phyloP scores from a whole-genome alignment of 176 grass and related monocot genomes.

The Bonia amplexicaulis region DNA sequence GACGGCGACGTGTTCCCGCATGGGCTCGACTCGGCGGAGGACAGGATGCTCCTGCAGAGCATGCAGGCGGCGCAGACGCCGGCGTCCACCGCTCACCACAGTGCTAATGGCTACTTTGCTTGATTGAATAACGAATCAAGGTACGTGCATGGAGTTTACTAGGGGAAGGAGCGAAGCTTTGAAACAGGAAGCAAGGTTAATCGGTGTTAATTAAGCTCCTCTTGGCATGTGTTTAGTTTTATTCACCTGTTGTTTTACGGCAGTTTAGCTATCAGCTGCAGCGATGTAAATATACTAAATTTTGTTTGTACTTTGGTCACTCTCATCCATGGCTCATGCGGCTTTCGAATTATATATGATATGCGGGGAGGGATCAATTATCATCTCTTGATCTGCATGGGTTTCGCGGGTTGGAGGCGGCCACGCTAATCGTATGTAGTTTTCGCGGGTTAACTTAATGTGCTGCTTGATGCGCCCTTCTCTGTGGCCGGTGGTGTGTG shows the following conservation, averaged over 20 bases:
- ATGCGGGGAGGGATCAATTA: background rate
- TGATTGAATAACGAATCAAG: background rate
- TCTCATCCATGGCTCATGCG: background rate
- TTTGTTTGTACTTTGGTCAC: background rate
- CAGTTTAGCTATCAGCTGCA: background rate
- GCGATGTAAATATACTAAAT: conserved; percentile 28
- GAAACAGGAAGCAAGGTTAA: background rate
- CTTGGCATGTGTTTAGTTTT: background rate
- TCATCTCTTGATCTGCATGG: background rate
- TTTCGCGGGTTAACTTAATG: background rate
- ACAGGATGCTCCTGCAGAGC: conserved; percentile 48
- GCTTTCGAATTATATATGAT: background rate
- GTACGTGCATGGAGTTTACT: background rate
- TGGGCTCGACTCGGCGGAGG: conserved; percentile 23
- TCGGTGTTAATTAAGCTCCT: background rate
- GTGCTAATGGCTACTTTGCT: conserved; percentile 45
- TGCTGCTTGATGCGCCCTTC: background rate
- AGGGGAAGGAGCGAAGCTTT: background rate
- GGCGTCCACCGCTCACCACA: conserved; percentile 19
- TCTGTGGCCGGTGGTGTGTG: background rate
- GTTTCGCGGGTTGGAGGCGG: background rate
- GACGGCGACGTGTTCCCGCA: conserved; percentile 19
- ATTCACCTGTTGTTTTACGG: background rate
- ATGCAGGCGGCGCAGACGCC: conserved; percentile 49
- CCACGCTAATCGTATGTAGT: conserved; percentile 24